Conservation (phyloP, 805 yeast species). For the Sugiyamaella floridensis region DNA sequence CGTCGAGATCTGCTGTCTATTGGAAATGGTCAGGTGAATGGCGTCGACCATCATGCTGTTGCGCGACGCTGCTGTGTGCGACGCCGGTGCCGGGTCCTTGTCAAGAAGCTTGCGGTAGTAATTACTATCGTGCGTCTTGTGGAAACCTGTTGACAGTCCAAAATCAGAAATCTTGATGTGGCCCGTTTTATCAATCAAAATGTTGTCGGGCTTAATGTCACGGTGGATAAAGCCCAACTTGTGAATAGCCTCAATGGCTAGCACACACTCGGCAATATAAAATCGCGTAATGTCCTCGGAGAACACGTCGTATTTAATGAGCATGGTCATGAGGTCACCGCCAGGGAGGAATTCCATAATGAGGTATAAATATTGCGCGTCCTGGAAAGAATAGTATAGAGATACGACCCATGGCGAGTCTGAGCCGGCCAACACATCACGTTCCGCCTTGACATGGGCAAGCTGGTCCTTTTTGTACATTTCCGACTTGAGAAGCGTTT, state of each 20-base stretch:
- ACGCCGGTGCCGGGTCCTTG: conserved; percentile 39
- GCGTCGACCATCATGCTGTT: conserved; percentile 89
- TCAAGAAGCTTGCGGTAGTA: conserved; percentile 79
- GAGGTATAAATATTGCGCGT: conserved; percentile 61
- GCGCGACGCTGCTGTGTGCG: conserved; percentile 35
- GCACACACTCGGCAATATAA: conserved; percentile 92
- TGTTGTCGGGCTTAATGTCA: conserved; percentile 96
- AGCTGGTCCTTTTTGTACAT: conserved; percentile 92
- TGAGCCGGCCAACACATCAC: conserved; percentile 88
- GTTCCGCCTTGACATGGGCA: conserved; percentile 92
- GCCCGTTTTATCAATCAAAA: conserved; percentile 71
- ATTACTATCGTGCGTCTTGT: conserved; percentile 84
- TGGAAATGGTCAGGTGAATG: conserved; percentile 90
- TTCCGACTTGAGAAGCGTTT: conserved; percentile 80
- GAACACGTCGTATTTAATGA: conserved; percentile 88
- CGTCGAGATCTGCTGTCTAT: conserved; percentile 90
- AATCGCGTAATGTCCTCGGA: conserved; percentile 84
- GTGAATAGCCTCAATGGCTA: conserved; percentile 92
- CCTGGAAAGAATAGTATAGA: conserved; percentile 75
- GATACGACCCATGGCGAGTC: conserved; percentile 88
- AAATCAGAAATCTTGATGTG: conserved; percentile 67
- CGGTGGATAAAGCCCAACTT: conserved; percentile 90
- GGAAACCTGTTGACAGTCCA: conserved; percentile 86
- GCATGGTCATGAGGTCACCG: conserved; percentile 90
- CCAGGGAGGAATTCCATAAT: conserved; percentile 83